Percentiles rank a stretch among this genome's conserved stretches.
phyloP scores from a whole-genome alignment of 768 basidiomycete species.

The Leccinum subgranulosum region DNA sequence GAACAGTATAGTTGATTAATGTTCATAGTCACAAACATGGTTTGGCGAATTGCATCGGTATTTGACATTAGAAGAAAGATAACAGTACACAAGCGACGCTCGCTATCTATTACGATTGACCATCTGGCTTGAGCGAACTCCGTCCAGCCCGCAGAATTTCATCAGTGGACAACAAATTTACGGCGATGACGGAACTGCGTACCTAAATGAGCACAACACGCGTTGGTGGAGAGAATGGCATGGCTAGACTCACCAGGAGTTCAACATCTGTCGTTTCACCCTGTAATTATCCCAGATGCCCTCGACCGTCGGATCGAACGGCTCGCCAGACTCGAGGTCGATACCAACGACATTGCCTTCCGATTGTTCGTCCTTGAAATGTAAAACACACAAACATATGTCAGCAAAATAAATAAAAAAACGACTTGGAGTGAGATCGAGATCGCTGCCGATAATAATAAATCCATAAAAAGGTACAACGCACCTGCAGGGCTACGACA shows the following conservation, averaged over 20 bases:
- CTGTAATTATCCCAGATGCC: slow-evolving; percentile 99
- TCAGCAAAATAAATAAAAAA: background rate
- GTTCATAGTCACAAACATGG: slow-evolving; percentile 25
- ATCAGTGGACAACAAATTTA: slow-evolving; percentile 93
- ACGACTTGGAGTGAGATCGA: background rate
- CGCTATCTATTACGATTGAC: slow-evolving; percentile 43
- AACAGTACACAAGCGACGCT: slow-evolving; percentile 13
- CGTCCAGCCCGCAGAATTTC: slow-evolving; percentile 91
- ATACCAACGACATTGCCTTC: slow-evolving; percentile 93
- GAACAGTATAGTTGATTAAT: slow-evolving; percentile 29
- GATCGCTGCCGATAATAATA: slow-evolving; percentile 8
- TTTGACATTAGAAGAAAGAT: slow-evolving; percentile 21
- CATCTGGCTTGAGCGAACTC: slow-evolving; percentile 82
- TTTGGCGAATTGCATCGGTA: slow-evolving; percentile 12
- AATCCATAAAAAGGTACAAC: slow-evolving; percentile 18
- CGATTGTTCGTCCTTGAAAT: slow-evolving; percentile 78
- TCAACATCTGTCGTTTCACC: slow-evolving; percentile 98
- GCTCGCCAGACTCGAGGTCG: slow-evolving; percentile 91
- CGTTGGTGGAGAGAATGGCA: slow-evolving; percentile 10
- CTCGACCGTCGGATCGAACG: slow-evolving; percentile 92
- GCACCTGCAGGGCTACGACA: slow-evolving; percentile 85
- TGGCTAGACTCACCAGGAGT: slow-evolving; percentile 71
- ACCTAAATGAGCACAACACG: slow-evolving; percentile 25
- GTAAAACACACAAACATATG: background rate
- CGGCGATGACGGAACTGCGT: slow-evolving; percentile 83